Percentiles rank a stretch among this genome's conserved stretches.
phyloP scores from a whole-genome alignment of 2,329 filamentous ascomycete species.

The Fusarium aywerte region DNA sequence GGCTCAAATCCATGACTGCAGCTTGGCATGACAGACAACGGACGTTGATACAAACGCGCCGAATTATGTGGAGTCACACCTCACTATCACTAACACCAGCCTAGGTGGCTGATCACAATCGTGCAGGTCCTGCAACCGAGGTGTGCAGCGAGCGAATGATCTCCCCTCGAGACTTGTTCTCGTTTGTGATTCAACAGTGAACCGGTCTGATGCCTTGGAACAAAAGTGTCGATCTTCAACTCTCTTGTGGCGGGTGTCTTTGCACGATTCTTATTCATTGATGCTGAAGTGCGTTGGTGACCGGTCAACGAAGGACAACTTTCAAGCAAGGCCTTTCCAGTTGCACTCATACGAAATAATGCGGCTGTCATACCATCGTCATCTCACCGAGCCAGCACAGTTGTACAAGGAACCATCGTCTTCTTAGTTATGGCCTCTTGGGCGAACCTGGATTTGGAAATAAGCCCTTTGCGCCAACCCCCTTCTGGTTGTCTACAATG shows the following conservation, averaged over 20 bases:
- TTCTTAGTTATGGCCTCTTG: background rate
- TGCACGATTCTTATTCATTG: background rate
- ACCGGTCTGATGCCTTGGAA: background rate
- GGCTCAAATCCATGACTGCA: background rate
- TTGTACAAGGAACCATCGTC: conserved; percentile 4
- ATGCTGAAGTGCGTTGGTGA: background rate
- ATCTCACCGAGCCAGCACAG: conserved; percentile 26
- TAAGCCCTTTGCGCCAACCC: conserved; percentile 5
- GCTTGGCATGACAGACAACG: background rate
- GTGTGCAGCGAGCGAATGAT: conserved; percentile 1
- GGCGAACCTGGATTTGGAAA: background rate
- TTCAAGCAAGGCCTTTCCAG: conserved; percentile 4
- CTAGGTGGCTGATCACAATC: background rate
- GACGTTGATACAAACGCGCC: background rate
- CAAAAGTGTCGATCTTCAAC: background rate
- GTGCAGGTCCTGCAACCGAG: conserved; percentile 1
- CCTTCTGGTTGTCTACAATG: conserved; percentile 3
- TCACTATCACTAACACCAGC: conserved; percentile 13
- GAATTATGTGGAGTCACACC: conserved; percentile 29
- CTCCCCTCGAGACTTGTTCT: background rate
- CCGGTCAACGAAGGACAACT: conserved; percentile 20
- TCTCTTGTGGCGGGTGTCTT: background rate
- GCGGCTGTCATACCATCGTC: conserved; percentile 39
- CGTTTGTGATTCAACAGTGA: background rate
- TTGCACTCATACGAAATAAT: conserved; percentile 29